Evolutionary conservation across 2,329 filamentous ascomycete genomes (phyloP).

Genomic region (Apiospora hydei): DNA sequence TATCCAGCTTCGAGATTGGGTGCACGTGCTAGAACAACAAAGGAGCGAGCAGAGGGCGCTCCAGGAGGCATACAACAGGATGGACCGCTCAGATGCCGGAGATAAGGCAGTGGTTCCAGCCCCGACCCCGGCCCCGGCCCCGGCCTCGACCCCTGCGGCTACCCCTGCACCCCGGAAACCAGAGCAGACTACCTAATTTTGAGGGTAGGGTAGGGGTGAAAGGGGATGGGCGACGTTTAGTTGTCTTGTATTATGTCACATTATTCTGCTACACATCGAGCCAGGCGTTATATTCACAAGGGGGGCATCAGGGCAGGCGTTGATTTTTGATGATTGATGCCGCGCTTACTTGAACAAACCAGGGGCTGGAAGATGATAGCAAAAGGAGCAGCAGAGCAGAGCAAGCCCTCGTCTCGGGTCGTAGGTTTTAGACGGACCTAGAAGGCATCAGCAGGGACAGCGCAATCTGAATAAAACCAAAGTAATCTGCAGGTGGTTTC

Average conservation of each 20-base stretch:
- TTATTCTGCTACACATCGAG: slow-evolving; percentile 23
- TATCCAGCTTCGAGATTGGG: slow-evolving; percentile 85
- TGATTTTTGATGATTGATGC: slow-evolving; percentile 19
- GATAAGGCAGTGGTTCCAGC: slow-evolving; percentile 33
- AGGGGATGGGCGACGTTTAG: not conserved
- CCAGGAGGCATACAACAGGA: slow-evolving; percentile 61
- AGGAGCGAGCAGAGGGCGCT: slow-evolving; percentile 70
- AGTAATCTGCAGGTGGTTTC: not conserved
- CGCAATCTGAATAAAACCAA: slow-evolving; percentile 4
- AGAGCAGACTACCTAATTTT: slow-evolving; percentile 19
- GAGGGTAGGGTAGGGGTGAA: not conserved
- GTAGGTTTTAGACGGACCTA: slow-evolving; percentile 22
- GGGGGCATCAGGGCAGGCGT: slow-evolving; percentile 23
- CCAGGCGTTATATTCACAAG: slow-evolving; percentile 23
- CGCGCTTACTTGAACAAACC: slow-evolving; percentile 9
- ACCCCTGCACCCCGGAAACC: not conserved
- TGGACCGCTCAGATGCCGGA: slow-evolving; percentile 55
- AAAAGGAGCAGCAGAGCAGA: slow-evolving; percentile 8
- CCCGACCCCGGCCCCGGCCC: not conserved
- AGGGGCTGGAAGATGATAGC: slow-evolving; percentile 14
- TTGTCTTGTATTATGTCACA: slow-evolving; percentile 22
- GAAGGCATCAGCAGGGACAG: slow-evolving; percentile 15
- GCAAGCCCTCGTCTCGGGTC: not conserved
- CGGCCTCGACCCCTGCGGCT: not conserved
- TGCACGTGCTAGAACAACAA: slow-evolving; percentile 81